phyloP scores from a whole-genome alignment of 495 filamentous ascomycete species.

The Hyaloscypha bicolor region DNA sequence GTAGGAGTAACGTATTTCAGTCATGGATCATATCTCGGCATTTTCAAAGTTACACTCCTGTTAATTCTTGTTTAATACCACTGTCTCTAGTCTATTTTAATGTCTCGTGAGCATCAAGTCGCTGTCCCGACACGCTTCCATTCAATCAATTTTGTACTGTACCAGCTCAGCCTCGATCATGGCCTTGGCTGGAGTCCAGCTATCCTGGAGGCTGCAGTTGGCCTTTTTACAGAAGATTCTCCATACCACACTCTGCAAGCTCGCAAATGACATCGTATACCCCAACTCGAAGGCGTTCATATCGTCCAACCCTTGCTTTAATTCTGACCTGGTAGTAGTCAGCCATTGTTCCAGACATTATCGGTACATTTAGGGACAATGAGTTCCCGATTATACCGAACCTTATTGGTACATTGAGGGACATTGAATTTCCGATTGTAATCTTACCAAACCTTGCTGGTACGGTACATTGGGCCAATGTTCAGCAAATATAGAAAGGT shows the following conservation, averaged over 20 bases:
- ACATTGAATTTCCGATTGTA: no score
- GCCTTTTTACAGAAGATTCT: conserved; percentile 24
- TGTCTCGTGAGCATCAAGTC: background rate
- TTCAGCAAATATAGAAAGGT: background rate
- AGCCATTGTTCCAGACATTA: background rate
- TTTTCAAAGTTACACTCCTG: no score
- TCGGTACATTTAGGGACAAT: background rate
- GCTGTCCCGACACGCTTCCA: background rate
- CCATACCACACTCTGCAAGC: conserved; percentile 34
- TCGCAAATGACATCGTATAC: conserved; percentile 28
- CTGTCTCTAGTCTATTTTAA: conserved; percentile 1
- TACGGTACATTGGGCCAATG: no score
- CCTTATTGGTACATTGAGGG: background rate
- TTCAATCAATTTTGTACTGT: conserved; percentile 11
- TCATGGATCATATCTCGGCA: no score
- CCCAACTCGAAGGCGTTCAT: conserved; percentile 34
- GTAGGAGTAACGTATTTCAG: background rate
- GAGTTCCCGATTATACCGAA: background rate
- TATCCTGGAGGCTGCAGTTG: conserved; percentile 17
- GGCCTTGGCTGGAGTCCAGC: conserved; percentile 24
- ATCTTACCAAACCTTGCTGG: no score
- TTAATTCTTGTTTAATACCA: background rate
- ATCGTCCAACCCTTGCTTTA: conserved; percentile 25
- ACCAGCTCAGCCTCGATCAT: conserved; percentile 22
- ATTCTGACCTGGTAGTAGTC: background rate